Percentiles rank a stretch among this genome's conserved stretches.
Evolutionary conservation across 768 basidiomycete species (phyloP).

Genomic region (Filobasidium floriforme): DNA sequence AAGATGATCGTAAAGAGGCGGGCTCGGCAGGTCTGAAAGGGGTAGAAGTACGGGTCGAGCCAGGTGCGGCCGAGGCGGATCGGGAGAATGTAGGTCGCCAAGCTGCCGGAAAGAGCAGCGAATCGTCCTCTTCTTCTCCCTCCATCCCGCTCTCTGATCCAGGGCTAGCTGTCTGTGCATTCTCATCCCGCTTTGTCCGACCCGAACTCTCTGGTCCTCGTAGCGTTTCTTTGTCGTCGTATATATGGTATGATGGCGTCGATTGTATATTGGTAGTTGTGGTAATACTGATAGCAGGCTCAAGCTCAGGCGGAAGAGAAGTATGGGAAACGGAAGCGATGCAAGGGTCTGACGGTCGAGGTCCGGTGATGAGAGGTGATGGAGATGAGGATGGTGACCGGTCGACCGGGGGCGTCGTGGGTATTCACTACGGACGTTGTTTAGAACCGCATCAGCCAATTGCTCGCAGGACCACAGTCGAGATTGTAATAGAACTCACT

Average conservation of each 20-base stretch:
- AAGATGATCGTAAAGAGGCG: background rate
- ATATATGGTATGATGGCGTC: too few species aligned
- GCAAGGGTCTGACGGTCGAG: too few species aligned
- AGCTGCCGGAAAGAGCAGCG: background rate
- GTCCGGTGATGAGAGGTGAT: background rate
- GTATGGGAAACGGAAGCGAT: too few species aligned
- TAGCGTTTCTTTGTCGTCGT: too few species aligned
- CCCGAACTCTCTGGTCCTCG: too few species aligned
- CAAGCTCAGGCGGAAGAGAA: too few species aligned
- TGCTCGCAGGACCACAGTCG: background rate
- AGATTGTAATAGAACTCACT: slow-evolving; percentile 4
- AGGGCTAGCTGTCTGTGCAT: background rate
- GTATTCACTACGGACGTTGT: slow-evolving; percentile 4
- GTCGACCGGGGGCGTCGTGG: background rate
- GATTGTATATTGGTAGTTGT: too few species aligned
- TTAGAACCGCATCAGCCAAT: background rate
- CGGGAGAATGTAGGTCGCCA: slow-evolving; percentile 4
- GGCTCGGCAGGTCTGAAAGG: background rate
- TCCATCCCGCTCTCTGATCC: background rate
- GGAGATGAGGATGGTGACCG: background rate
- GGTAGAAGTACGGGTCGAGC: background rate
- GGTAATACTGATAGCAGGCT: too few species aligned
- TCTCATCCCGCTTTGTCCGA: background rate
- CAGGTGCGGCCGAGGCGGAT: background rate
- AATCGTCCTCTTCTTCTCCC: background rate